phyloP scores from a whole-genome alignment of 2,329 filamentous ascomycete species.

The Colletotrichum eleusines region DNA sequence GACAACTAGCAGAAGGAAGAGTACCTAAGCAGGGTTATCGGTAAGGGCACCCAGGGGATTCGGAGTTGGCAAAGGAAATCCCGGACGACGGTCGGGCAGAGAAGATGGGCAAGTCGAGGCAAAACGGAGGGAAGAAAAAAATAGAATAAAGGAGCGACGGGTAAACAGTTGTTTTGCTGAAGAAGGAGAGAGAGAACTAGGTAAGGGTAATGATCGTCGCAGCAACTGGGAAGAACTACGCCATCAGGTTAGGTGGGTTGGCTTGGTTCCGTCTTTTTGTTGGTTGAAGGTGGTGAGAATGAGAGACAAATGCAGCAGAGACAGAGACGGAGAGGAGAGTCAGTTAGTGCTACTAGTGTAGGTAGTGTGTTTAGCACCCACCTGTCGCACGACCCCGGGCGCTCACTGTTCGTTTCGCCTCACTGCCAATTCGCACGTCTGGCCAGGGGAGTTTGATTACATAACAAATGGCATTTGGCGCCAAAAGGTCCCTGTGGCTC shows the following conservation, averaged over 20 bases:
- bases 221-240: slow-evolving; percentile 18
- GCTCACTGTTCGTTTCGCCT: slow-evolving; percentile 16
- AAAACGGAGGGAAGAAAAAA: neutral
- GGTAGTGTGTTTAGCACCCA: neutral
- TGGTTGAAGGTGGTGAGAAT: neutral
- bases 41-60: neutral
- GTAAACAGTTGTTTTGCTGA: slow-evolving; percentile 26
- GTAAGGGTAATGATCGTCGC: slow-evolving; percentile 19
- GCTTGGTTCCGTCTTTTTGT: slow-evolving; percentile 11
- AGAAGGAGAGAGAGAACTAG: slow-evolving; percentile 29
- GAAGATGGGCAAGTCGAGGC: slow-evolving; percentile 20
- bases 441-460: neutral
- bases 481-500: slow-evolving; percentile 16
- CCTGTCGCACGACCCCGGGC: slow-evolving; percentile 3
- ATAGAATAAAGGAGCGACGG: slow-evolving; percentile 33
- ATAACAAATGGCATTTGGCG: neutral
- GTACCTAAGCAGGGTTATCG: neutral
- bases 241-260: slow-evolving; percentile 9
- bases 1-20: slow-evolving; percentile 10
- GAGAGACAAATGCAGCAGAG: neutral
- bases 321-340: neutral
- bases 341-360: no score
- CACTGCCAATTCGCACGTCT: neutral
- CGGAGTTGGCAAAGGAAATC: neutral
- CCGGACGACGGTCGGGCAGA: no score